phyloP scores from a whole-genome alignment of 228 moss, liverwort and hornwort genomes.

The Sphagnum magellanicum region DNA sequence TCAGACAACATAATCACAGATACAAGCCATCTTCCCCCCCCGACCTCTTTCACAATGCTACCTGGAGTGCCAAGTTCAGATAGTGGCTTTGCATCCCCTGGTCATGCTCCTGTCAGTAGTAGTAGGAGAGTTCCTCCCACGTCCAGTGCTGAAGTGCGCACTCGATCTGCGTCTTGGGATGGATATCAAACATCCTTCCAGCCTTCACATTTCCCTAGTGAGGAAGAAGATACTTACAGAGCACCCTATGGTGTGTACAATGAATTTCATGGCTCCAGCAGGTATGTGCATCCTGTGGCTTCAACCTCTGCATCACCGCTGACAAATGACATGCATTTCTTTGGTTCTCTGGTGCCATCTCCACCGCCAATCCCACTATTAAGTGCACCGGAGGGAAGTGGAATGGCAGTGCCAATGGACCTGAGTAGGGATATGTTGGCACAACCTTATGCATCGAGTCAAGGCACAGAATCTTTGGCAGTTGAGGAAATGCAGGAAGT shows the following conservation, averaged over 20 bases:
- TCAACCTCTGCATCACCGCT: conserved; percentile 43
- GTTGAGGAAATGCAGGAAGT: conserved; percentile 99
- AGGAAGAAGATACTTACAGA: conserved; percentile 37
- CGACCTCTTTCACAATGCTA: conserved; percentile 12
- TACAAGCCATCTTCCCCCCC: conserved; percentile 11
- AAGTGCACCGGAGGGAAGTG: conserved; percentile 20
- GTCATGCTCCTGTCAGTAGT: conserved; percentile 8
- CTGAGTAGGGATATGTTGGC: conserved; percentile 24
- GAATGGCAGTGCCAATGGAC: conserved; percentile 35
- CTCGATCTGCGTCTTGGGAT: conserved; percentile 88
- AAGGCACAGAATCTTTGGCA: conserved; percentile 53
- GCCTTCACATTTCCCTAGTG: conserved; percentile 31
- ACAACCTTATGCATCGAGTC: conserved; percentile 34
- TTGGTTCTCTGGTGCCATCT: conserved; percentile 30
- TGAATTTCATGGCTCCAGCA: conserved; percentile 25
- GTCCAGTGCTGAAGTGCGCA: conserved; percentile 45
- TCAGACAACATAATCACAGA: conserved; percentile 21
- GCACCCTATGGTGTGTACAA: conserved; percentile 45
- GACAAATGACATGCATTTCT: conserved; percentile 36
- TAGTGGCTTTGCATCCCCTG: conserved; percentile 21
- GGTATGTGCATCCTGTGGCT: conserved; percentile 21
- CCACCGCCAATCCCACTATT: conserved; percentile 36
- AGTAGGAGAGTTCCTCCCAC: conserved; percentile 16
- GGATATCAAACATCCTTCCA: conserved; percentile 83
- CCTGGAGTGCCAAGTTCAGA: conserved; percentile 37